Evolutionary conservation across 345 rosid genomes (phyloP).

Genomic region (Populus tremula): DNA sequence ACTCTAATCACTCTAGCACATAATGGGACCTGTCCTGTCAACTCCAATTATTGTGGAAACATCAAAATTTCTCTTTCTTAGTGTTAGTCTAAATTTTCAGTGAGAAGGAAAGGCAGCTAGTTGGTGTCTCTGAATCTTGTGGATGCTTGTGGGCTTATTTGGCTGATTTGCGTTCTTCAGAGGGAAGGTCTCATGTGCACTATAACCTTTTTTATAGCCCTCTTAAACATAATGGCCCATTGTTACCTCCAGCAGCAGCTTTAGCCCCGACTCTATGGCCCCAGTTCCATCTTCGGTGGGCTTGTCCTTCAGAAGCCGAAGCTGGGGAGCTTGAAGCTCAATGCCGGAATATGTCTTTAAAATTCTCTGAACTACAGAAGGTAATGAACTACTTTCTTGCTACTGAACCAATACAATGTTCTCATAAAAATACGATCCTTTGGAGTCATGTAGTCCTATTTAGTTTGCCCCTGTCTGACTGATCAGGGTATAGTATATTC

Average conservation of each 20-base stretch:
- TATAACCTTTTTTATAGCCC: conserved; percentile 77
- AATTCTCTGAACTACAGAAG: conserved; percentile 66
- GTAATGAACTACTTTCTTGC: conserved; percentile 31
- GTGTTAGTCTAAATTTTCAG: conserved; percentile 39
- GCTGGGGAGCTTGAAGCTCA: conserved; percentile 68
- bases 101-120: conserved; percentile 84
- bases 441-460: not conserved
- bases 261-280: conserved; percentile 98
- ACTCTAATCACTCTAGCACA: not conserved
- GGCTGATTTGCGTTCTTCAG: conserved; percentile 61
- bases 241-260: conserved; percentile 95
- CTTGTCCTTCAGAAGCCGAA: conserved; percentile 80
- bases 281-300: conserved; percentile 97
- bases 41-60: not conserved
- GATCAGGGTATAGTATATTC: not conserved
- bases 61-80: not conserved
- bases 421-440: not conserved
- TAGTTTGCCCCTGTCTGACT: no score
- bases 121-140: conserved; percentile 59
- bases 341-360: conserved; percentile 60
- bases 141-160: conserved; percentile 93
- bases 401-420: not conserved
- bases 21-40: not conserved
- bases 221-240: conserved; percentile 47
- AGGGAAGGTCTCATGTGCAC: conserved; percentile 66